phyloP scores from a whole-genome alignment of 164 flowering plant species.

The Echeveria elegans region DNA sequence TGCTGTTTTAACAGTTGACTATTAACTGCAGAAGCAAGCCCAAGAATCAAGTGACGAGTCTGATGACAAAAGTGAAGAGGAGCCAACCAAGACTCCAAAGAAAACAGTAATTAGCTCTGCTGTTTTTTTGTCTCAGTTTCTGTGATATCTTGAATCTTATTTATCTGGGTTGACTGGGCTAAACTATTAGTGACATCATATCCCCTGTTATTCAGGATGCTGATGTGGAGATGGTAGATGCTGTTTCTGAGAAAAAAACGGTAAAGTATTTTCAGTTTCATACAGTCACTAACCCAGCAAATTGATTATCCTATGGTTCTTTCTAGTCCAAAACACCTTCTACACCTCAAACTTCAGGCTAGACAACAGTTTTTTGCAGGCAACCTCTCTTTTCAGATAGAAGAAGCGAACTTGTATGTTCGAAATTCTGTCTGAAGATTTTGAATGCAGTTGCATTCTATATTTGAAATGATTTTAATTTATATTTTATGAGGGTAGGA shows the following conservation, averaged over 20 bases:
- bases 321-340: slow-evolving; percentile 59
- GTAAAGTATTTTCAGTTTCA: slow-evolving; percentile 15
- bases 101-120: slow-evolving; percentile 19
- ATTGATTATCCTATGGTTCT: not conserved
- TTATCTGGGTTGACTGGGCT: slow-evolving; percentile 21
- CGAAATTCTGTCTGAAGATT: slow-evolving; percentile 15
- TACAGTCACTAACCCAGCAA: not conserved
- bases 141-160: no score
- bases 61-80: slow-evolving; percentile 29
- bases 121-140: not conserved
- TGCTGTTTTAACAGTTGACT: not conserved
- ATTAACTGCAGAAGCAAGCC: slow-evolving; percentile 10
- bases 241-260: slow-evolving; percentile 26
- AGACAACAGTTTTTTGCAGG: slow-evolving; percentile 72
- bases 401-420: slow-evolving; percentile 50
- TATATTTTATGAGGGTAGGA: slow-evolving; percentile 35
- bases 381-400: slow-evolving; percentile 49
- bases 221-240: slow-evolving; percentile 76
- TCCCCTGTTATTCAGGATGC: slow-evolving; percentile 21
- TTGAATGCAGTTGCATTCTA: not conserved
- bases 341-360: slow-evolving; percentile 38
- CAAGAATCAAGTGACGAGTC: slow-evolving; percentile 22
- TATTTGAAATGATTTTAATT: no score
- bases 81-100: slow-evolving; percentile 31
- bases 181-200: no score